Conservation (phyloP, 352 stramenopile species). For the Phytopythium montanum region DNA sequence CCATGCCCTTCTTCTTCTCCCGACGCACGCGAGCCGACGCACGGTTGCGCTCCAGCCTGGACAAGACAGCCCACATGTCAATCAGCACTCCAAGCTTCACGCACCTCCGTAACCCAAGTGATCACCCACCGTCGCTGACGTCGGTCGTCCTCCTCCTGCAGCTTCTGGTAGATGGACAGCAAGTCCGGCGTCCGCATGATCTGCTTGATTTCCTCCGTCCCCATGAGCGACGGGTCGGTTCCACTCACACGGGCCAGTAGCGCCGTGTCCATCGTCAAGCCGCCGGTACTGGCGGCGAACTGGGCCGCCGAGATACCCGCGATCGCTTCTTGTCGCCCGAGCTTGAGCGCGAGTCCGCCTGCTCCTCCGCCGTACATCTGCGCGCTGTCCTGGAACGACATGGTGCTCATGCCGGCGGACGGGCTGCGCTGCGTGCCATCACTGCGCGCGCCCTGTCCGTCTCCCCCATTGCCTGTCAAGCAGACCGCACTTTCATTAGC, state of each 20-base stretch:
- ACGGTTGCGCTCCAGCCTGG: constrained; percentile 68
- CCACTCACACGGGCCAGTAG: constrained; percentile 77
- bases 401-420: constrained; percentile 53
- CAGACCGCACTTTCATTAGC: not conserved
- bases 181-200: constrained; percentile 84
- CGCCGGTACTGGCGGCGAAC: constrained; percentile 78
- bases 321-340: constrained; percentile 33
- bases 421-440: constrained; percentile 30
- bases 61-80: not conserved
- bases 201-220: constrained; percentile 83
- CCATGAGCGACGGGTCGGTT: constrained; percentile 72
- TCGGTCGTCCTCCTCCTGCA: constrained; percentile 83
- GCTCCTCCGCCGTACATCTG: constrained; percentile 12
- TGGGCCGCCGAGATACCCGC: constrained; percentile 67
- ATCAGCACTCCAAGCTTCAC: not conserved
- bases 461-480: not conserved
- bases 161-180: constrained; percentile 86
- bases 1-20: constrained; percentile 87
- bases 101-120: too few relatives aligned
- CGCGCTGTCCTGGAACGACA: constrained; percentile 51
- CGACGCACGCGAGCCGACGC: constrained; percentile 76
- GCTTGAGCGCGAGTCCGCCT: constrained; percentile 16
- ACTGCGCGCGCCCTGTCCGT: constrained; percentile 4
- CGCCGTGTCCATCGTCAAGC: constrained; percentile 73
- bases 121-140: constrained; percentile 43